Base-by-base conservation (phyloP, 371 early-diverging fungal species). In the Mucor racemosus region DNA sequence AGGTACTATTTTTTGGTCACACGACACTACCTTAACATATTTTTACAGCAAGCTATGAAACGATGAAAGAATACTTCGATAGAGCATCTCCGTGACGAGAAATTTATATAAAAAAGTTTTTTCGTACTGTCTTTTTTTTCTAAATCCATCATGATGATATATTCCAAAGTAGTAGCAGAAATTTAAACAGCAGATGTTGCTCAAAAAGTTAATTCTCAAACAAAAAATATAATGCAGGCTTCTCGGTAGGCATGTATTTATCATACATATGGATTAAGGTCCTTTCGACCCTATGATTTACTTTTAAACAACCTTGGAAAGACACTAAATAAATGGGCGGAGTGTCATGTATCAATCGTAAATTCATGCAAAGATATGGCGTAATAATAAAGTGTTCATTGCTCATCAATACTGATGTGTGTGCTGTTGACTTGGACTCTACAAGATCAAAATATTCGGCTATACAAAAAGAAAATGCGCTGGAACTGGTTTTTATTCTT, bases 1-100 rank as follows among this genome's bases (percentile, higher is more conserved):
- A 19, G 26, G 13, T 26, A 21, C 13, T 7, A 6, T 21, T 50
- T 50, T 50, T 21, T 50, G 11, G 50, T 50, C 50, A 50, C 50
- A 50, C 19, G 50, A 50, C 50, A 50, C 50, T 50, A 50, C 50
- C 50, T 50, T 50, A 50, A 50, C 50, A 50, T 50, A 21, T 26
- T 21, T 50, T 9, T 50, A 50, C 4, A 50, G 50, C 26, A 19
- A 50, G 9, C 50, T 50, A 50, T 50, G 50, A 50, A 50, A 50
- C 50, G 50, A 50, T 50, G 50, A 50, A 50, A 50, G 44, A 44
- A n/a, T 17, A 44, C 15, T 44, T 44, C 44, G 5, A 44, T 44
- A 44, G 5, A n/a, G 44, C 44, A 44, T 17, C 17, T 44, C 17
- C n/a, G 44, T 44, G 44, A 44, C 44, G 44, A 44, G 44, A 50